Evolutionary conservation across 768 basidiomycete genomes (phyloP).

Genomic region (Russula sp.): DNA sequence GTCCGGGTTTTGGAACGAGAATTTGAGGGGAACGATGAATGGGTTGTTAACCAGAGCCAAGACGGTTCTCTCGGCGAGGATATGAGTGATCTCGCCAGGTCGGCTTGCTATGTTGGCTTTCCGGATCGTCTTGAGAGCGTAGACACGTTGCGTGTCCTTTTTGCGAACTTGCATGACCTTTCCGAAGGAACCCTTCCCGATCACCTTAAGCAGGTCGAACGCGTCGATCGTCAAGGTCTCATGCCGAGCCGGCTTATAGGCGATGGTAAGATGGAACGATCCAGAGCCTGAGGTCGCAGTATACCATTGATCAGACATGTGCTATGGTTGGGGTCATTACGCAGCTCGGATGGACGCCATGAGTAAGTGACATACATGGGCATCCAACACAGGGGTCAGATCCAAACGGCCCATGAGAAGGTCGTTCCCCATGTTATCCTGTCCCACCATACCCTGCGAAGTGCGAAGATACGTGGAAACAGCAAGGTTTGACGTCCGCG

Average conservation of each 20-base stretch:
- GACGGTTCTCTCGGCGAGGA: conserved; percentile 94
- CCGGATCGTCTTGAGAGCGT: conserved; percentile 96
- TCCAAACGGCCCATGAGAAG: conserved; percentile 91
- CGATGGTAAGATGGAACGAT: conserved; percentile 93
- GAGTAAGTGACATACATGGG: conserved; percentile 51
- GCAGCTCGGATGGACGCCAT: conserved; percentile 11
- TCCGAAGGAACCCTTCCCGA: conserved; percentile 96
- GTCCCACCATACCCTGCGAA: conserved; percentile 62
- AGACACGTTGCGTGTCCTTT: conserved; percentile 96
- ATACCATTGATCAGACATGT: conserved; percentile 91
- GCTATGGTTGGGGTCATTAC: conserved; percentile 41
- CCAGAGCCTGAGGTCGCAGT: conserved; percentile 78
- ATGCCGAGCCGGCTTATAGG: conserved; percentile 84
- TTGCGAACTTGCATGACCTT: conserved; percentile 99
- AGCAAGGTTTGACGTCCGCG: conserved; percentile 86
- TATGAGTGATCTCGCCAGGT: conserved; percentile 96
- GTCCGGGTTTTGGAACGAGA: conserved; percentile 97
- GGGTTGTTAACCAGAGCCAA: conserved; percentile 97
- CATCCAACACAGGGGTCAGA: conserved; percentile 78
- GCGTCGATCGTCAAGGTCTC: conserved; percentile 91
- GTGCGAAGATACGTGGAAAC: conserved; percentile 91
- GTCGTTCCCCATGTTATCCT: conserved; percentile 97
- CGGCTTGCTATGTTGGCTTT: conserved; percentile 97
- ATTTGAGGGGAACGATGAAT: conserved; percentile 98
- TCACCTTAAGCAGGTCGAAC: conserved; percentile 96